These are phyloP conservation scores for Afroboletus lepidellus DNA, from an alignment of 1,284 basidiomycete species.

Conservation along the genomic window DNA sequence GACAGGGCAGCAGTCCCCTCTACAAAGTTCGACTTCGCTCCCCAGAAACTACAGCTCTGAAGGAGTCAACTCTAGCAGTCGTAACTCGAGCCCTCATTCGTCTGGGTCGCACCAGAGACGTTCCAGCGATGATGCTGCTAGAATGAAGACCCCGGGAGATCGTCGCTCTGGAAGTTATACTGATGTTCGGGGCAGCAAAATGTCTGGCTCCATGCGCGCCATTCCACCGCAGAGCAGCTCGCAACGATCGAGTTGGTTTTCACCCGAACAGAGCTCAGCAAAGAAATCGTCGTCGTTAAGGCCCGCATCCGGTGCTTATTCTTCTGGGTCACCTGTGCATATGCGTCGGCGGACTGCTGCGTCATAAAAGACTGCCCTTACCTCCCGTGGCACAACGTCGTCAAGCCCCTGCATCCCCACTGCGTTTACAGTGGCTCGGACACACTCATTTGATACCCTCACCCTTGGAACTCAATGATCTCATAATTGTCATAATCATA, in stretches of 20 bases:
- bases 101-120: slow-evolving; percentile 28
- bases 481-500: slow-evolving; percentile 15
- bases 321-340: slow-evolving; percentile 12
- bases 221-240: slow-evolving; percentile 10
- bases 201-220: slow-evolving; percentile 8
- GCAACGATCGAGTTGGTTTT: slow-evolving; percentile 28
- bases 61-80: slow-evolving; percentile 15
- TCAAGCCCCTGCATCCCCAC: slow-evolving; percentile 10
- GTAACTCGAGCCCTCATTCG: slow-evolving; percentile 19
- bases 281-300: slow-evolving; percentile 15
- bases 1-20: slow-evolving; percentile 22
- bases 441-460: slow-evolving; percentile 35
- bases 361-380: slow-evolving; percentile 19
- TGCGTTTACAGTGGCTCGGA: slow-evolving; percentile 8
- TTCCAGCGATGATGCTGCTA: slow-evolving; percentile 32
- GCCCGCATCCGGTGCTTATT: slow-evolving; percentile 20
- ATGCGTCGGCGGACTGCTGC: slow-evolving; percentile 21
- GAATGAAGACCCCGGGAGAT: slow-evolving; percentile 11
- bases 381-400: neutral
- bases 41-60: slow-evolving; percentile 29
- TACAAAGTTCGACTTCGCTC: slow-evolving; percentile 21
- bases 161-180: slow-evolving; percentile 18
- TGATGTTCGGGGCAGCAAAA: slow-evolving; percentile 16
- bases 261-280: slow-evolving; percentile 13
- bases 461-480: slow-evolving; percentile 17